Conservation (phyloP, 495 filamentous ascomycete genomes). For the Hyphodiscus hymeniophilus region DNA sequence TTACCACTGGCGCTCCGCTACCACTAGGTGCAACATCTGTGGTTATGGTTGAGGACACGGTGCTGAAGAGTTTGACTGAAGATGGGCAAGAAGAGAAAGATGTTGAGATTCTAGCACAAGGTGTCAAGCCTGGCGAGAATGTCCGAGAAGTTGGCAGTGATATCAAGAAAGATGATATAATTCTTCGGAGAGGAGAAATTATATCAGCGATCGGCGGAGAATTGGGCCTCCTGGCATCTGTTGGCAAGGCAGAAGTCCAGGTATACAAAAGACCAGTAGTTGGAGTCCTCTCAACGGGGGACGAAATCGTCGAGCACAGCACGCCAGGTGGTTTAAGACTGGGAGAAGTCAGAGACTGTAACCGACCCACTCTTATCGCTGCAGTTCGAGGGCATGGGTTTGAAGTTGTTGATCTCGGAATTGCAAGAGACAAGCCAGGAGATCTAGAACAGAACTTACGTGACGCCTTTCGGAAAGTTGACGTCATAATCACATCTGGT, state of each 20-base stretch:
- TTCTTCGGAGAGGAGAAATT: constrained; percentile 67
- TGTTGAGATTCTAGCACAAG: constrained; percentile 72
- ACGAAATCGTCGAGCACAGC: constrained; percentile 80
- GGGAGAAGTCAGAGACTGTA: constrained; percentile 90
- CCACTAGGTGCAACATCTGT: constrained; percentile 85
- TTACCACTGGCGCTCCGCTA: constrained; percentile 90
- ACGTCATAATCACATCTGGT: constrained; percentile 86
- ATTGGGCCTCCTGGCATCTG: constrained; percentile 78
- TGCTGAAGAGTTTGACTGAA: constrained; percentile 59
- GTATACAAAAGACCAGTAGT: constrained; percentile 72
- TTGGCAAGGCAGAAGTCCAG: constrained; percentile 64
- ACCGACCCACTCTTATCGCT: constrained; percentile 76
- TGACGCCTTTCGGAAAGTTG: constrained; percentile 60
- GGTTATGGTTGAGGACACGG: constrained; percentile 96
- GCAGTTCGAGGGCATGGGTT: constrained; percentile 71
- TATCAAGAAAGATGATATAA: constrained; percentile 54
- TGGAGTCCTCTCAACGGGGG: constrained; percentile 88
- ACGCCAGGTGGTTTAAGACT: constrained; percentile 51
- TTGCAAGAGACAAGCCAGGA: constrained; percentile 71
- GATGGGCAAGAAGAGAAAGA: constrained; percentile 79
- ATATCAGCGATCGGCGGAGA: constrained; percentile 84
- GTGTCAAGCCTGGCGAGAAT: constrained; percentile 75
- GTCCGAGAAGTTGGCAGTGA: constrained; percentile 89
- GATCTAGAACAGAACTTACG: constrained; percentile 70
- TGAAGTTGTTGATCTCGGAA: constrained; percentile 76